Evolutionary conservation across 2,329 filamentous ascomycete species (phyloP).

Genomic region (Trichoderma sp.): DNA sequence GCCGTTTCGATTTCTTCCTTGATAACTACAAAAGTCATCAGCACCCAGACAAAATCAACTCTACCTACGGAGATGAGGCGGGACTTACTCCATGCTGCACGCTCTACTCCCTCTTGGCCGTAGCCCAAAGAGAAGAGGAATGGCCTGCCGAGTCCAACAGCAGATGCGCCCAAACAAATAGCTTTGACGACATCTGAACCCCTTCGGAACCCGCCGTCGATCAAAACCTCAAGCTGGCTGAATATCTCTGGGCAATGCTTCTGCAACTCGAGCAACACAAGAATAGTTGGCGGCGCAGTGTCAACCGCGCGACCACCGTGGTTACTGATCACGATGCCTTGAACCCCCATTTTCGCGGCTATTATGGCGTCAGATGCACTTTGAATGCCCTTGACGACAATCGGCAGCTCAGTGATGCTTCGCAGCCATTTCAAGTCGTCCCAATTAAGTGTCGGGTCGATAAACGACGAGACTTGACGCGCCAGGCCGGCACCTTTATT

Average conservation of each 20-base stretch:
- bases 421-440: constrained; percentile 12
- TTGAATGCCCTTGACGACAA: constrained; percentile 4
- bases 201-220: constrained; percentile 9
- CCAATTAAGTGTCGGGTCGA: constrained; percentile 8
- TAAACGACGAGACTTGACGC: constrained; percentile 1
- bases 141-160: constrained; percentile 5
- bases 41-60: neutral
- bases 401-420: neutral
- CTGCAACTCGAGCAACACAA: constrained; percentile 6
- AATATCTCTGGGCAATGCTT: constrained; percentile 12
- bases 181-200: constrained; percentile 14
- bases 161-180: constrained; percentile 5
- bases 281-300: constrained; percentile 2
- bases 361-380: neutral
- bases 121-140: constrained; percentile 6
- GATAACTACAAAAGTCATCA: neutral
- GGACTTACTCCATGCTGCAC: constrained; percentile 1
- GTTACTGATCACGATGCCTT: constrained; percentile 13
- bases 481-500: constrained; percentile 6
- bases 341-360: constrained; percentile 6
- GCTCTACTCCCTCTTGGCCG: constrained; percentile 10
- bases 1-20: constrained; percentile 13
- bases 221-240: constrained; percentile 2
- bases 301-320: constrained; percentile 8
- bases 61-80: rapidly evolving